Evolutionary conservation across 441 rosid species (phyloP), one percentile per base, ranked within the genome.

Genomic region (Codiaeum variegatum): DNA sequence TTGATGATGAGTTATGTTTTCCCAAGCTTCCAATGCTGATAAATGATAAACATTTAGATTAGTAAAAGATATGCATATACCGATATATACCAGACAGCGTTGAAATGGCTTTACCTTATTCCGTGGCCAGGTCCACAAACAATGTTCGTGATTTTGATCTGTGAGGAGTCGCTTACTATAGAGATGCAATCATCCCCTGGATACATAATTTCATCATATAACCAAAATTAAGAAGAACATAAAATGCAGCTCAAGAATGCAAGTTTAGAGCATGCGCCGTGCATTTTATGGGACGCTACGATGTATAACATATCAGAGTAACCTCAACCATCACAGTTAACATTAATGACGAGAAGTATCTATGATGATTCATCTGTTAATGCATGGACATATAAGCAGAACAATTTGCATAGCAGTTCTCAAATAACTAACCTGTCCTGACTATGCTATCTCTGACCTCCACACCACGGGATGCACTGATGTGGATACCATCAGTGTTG

Each of bases 111-210:
- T 75, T 80, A 93, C 97, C 98, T 94, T 79, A 94, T 91, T 71
- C 99, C 97, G 71, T 94, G 97, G 74, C 99, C 99, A 78, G 99
- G 97, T 23, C 99, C 97, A 73, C 99, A 94, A 10, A 68, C 75
- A 73, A 88, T 67, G 78, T 88, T 87, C 66, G 74, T 86, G 78
- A 94, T 80, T 46, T 65, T 80, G 80, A 94, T 88, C 79, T 76
- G 73, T 26, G 99, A 87, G 44, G 99, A 89, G 77, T 92, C 86
- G 76, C 81, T 77, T 2, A 91, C 97, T 31, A 94, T 88, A 24
- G 99, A 94, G 77, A 94, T 79, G 78, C 99, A 92, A 66, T 94
- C 99, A 81, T 94, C 99, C 71, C 99, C 99, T 94, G 80, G 72
- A 75, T 73, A 72, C 71, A 84, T 52, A 78, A 58, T 77, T 72